phyloP scores from a whole-genome alignment of 257 asterid species.

The Avicennia marina region DNA sequence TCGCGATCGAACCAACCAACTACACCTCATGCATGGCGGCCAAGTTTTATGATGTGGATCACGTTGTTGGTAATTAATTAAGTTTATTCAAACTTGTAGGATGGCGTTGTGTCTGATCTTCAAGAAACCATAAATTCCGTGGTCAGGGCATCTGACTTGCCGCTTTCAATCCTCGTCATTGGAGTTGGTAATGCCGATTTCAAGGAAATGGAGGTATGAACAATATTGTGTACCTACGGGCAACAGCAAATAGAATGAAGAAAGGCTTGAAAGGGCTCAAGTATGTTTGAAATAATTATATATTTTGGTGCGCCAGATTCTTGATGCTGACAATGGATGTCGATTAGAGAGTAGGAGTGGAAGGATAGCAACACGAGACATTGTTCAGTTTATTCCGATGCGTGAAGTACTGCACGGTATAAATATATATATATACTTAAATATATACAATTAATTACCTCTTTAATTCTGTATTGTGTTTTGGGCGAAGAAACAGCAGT shows the following conservation, averaged over 20 bases:
- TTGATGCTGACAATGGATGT: conserved; percentile 69
- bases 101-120: conserved; percentile 62
- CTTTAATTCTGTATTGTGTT: too few relatives aligned
- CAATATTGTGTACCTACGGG: too few relatives aligned
- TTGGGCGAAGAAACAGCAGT: too few relatives aligned
- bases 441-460: too few relatives aligned
- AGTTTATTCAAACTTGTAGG: conserved; percentile 30
- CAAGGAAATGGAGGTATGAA: conserved; percentile 69
- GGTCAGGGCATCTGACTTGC: conserved; percentile 74
- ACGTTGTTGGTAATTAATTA: not conserved
- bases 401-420: conserved; percentile 59
- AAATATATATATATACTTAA: too few relatives aligned
- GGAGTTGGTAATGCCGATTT: conserved; percentile 88
- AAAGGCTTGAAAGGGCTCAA: too few relatives aligned
- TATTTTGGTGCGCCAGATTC: conserved; percentile 35
- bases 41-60: too few relatives aligned
- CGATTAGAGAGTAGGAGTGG: conserved; percentile 66
- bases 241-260: too few relatives aligned
- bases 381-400: conserved; percentile 87
- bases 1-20: too few relatives aligned
- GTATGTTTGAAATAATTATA: too few relatives aligned
- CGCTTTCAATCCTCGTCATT: conserved; percentile 71
- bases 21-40: too few relatives aligned
- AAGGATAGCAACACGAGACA: conserved; percentile 74
- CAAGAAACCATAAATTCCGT: conserved; percentile 63